These are phyloP conservation scores for Neocucurbitaria cava DNA, from an alignment of 2,329 filamentous ascomycete genomes.

Conservation along the genomic window DNA sequence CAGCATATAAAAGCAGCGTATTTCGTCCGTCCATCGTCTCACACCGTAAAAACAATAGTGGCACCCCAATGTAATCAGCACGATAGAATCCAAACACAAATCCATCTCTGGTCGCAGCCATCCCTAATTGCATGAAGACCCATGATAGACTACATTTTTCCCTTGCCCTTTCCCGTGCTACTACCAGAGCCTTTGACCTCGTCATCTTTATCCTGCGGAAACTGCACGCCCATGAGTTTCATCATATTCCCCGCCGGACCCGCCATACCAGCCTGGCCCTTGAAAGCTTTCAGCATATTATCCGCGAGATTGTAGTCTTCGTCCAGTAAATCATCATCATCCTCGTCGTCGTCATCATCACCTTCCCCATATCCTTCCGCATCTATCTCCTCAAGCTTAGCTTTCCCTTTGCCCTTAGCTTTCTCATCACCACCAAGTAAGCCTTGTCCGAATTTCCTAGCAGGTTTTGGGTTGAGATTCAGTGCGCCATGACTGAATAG, in stretches of 20 bases:
- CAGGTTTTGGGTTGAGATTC: constrained; percentile 47
- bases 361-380: constrained; percentile 49
- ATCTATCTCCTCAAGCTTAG: constrained; percentile 27
- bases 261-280: constrained; percentile 82
- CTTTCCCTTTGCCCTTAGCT: constrained; percentile 36
- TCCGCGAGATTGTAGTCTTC: constrained; percentile 88
- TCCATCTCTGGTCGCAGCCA: no score
- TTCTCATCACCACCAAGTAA: constrained; percentile 5
- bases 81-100: no score
- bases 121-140: no score
- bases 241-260: constrained; percentile 90
- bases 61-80: no score
- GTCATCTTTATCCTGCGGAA: constrained; percentile 80
- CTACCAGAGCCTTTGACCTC: constrained; percentile 20
- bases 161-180: not conserved
- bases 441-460: constrained; percentile 12
- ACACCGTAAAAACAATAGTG: no score
- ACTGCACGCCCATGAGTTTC: constrained; percentile 79
- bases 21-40: no score
- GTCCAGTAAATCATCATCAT: constrained; percentile 63
- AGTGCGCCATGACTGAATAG: constrained; percentile 73
- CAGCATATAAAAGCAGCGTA: no score
- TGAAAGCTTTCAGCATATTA: constrained; percentile 92
- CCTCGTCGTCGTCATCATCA: constrained; percentile 58
- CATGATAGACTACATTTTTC: not conserved